Evolutionary conservation across 2,329 filamentous ascomycete genomes (phyloP), one percentile per base, ranked within the genome.

Genomic region (Celoporthe dispersa): DNA sequence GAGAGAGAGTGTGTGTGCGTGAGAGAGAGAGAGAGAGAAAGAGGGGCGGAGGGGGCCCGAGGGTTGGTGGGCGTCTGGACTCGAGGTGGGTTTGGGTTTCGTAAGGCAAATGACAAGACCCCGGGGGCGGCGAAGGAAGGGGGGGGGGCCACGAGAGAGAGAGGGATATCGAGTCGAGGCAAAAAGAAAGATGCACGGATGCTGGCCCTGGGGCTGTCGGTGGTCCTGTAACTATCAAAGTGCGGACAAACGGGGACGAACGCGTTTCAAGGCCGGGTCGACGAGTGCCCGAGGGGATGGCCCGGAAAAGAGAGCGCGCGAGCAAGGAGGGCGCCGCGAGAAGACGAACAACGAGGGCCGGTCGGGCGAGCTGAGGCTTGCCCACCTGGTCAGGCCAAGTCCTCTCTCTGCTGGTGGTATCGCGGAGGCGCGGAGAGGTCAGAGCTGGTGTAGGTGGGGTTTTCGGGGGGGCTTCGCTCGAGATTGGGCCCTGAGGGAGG

Each of bases 201-300:
- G 33, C 19, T 60, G 33, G 28, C 28, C 31, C 44, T 65, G 44
- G 63, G 33, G 25, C 63, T 16, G 12, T 51, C 8, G 62, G 62
- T 33, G 5, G 8, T 59, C 19, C 55, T 59, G 55, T 59, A 35
- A 59, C 55, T 59, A 31, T 33, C 31, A 35, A 16, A 35, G 55
- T 14, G 55, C 55, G 55, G 41, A 19, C 14, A 5, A 44, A 44
- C 41, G 41, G n/a, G n/a, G 55, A 35, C 55, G 33, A 60, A 37
- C 57, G 57, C 33, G 31, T 65, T 55, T 65, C 44, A 44, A 65
- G 63, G 63, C 63, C 63, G 63, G 63, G 2, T 65, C 28, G 63
- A 37, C 39, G 63, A 55, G 63, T 16, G 63, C n/a, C 63, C 63
- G 44, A 65, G 63, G 28, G 44, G 44, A 35, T 22, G 33, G 16